Conservation (phyloP, 2,329 filamentous ascomycete species). For the Talaromyces albobiverticillius region DNA sequence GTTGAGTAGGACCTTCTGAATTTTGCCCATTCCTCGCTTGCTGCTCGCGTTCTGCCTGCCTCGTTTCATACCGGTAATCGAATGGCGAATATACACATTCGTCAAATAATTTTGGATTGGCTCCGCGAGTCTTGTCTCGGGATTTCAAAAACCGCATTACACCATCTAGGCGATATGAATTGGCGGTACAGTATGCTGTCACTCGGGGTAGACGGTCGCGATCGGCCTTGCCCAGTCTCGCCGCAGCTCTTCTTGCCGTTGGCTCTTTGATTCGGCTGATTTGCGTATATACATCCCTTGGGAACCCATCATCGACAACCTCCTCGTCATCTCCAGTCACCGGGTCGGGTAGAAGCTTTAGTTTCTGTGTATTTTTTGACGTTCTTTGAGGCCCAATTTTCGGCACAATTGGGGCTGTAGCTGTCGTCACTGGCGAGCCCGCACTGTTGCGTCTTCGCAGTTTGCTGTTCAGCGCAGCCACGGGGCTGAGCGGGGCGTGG, state of each 20-base stretch:
- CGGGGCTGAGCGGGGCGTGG: conserved; percentile 20
- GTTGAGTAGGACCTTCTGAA: conserved; percentile 19
- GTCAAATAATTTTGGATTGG: conserved; percentile 88
- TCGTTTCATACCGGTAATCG: conserved; percentile 63
- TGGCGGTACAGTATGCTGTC: conserved; percentile 94
- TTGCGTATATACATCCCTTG: conserved; percentile 93
- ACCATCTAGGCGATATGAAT: conserved; percentile 84
- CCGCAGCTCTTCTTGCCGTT: conserved; percentile 86
- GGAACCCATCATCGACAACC: conserved; percentile 79
- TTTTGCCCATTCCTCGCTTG: conserved; percentile 35
- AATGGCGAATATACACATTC: conserved; percentile 98
- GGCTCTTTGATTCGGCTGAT: conserved; percentile 98
- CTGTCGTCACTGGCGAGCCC: conserved; percentile 53
- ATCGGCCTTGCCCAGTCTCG: conserved; percentile 88
- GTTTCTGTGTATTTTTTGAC: conserved; percentile 91
- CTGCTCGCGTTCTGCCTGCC: conserved; percentile 28
- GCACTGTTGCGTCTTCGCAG: conserved; percentile 82
- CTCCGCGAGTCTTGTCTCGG: conserved; percentile 69
- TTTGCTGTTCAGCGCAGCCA: conserved; percentile 82
- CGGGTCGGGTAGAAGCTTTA: conserved; percentile 93
- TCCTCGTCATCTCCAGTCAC: conserved; percentile 79
- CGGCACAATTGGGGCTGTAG: conserved; percentile 42
- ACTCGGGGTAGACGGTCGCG: conserved; percentile 82
- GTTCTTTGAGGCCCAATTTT: conserved; percentile 95
- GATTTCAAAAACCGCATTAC: conserved; percentile 90